Percentiles rank a stretch among this genome's conserved stretches.
These are phyloP conservation scores for Phlebiopsis gigantea DNA, from an alignment of 768 basidiomycete species.

Conservation along the genomic window DNA sequence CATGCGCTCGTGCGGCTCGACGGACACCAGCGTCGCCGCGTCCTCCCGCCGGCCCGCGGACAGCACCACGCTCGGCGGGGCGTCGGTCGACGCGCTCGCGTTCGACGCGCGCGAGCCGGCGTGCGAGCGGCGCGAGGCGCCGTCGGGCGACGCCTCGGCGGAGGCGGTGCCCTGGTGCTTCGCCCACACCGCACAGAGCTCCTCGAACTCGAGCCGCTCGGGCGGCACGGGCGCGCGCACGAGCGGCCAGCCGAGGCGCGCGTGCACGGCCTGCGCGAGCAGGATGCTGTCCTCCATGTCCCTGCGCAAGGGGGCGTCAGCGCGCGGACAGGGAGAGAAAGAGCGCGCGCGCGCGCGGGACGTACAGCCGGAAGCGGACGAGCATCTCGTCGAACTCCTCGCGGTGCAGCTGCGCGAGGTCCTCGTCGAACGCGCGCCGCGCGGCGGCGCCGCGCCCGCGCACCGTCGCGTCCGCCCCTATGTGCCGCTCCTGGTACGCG, in stretches of 20 bases:
- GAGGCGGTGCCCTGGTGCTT: constrained; percentile 31
- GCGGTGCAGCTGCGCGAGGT: constrained; percentile 46
- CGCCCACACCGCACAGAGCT: constrained; percentile 54
- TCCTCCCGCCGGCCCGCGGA: neutral
- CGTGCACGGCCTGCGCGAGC: constrained; percentile 38
- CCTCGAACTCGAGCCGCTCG: constrained; percentile 53
- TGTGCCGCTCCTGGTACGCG: constrained; percentile 32
- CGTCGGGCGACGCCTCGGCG: neutral
- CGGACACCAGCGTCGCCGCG: neutral
- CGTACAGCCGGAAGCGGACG: constrained; percentile 57
- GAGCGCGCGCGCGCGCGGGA: too few species aligned
- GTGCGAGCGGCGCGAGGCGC: neutral
- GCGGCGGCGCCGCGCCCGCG: neutral
- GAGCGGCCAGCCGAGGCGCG: constrained; percentile 42
- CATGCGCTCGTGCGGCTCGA: neutral
- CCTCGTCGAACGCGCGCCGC: constrained; percentile 12
- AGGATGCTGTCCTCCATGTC: constrained; percentile 62
- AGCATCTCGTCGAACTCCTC: constrained; percentile 59
- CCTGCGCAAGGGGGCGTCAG: constrained; percentile 27
- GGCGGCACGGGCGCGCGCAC: constrained; percentile 23
- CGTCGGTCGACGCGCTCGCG: neutral
- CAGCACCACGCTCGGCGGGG: neutral
- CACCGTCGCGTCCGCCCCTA: constrained; percentile 4
- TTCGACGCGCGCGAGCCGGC: neutral
- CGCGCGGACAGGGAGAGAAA: constrained; percentile 4